Evolutionary conservation across 257 asterid genomes (phyloP), one percentile per base, ranked within the genome.

Genomic region (Lantana camara): DNA sequence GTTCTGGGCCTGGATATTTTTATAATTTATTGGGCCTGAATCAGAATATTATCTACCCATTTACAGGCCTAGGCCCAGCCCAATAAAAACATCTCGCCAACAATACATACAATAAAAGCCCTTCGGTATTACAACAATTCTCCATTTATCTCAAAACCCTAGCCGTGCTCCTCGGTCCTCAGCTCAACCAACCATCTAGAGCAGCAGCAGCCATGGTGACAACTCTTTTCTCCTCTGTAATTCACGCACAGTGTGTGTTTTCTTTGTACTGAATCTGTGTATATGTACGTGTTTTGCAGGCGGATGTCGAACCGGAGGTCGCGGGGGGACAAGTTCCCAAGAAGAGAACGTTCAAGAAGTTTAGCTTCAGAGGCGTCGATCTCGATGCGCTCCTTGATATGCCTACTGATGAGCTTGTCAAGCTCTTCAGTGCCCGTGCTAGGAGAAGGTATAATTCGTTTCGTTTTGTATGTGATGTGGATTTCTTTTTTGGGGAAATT

Each of bases 321-420:
- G 55, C 85, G 46, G 37, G 75, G 9, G 86, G 79, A 15, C 82
- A 68, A 71, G n/a, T n/a, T n/a, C 79, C 83, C 3, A 85, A 75
- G 82, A 85, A 85, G 84, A 85, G 93, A 51, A 76, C 83, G 60
- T 85, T 85, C 47, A 82, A 85, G 89, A 85, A 87, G 83, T 85
- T 88, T 52, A 77, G 81, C 66, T 88, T 77, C 84, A 74, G 85
- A 50, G 94, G 96, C 0, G 90, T 85, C 1, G 96, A 88, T 74
- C 96, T 88, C 68, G 94, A 85, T 72, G 80, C 90, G 3, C 94
- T 88, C 63, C 94, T 88, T 15, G 96, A 88, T 41, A 79, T 88
- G 96, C 67, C 87, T 41, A 81, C 84, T 3, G 96, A 88, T 15
- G 87, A 85, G 27, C 94, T 85, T 29, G 89, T 85, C 10, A 85